Percentiles rank a stretch among this genome's conserved stretches.
phyloP scores from a whole-genome alignment of 805 yeast genomes.

The Pichia membranifaciens region DNA sequence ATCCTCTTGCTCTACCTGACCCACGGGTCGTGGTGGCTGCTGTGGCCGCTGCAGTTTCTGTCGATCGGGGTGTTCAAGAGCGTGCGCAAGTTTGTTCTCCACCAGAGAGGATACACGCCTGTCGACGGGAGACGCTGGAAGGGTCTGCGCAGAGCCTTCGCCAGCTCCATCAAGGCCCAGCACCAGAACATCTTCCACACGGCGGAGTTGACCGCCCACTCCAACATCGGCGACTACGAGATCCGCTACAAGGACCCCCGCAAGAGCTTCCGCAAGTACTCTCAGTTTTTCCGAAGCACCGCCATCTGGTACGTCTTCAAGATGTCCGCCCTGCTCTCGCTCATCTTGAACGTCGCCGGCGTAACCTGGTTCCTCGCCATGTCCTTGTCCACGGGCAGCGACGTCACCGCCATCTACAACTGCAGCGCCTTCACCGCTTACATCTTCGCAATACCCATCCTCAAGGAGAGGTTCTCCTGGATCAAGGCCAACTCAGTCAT shows the following conservation, averaged over 20 bases:
- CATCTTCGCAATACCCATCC: constrained; percentile 70
- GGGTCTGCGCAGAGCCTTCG: constrained; percentile 28
- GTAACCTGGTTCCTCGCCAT: constrained; percentile 83
- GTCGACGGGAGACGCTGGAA: constrained; percentile 26
- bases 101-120: constrained; percentile 18
- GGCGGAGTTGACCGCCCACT: constrained; percentile 29
- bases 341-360: constrained; percentile 69
- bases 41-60: constrained; percentile 65
- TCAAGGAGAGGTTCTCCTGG: constrained; percentile 60
- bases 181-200: constrained; percentile 38
- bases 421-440: constrained; percentile 88
- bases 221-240: constrained; percentile 27
- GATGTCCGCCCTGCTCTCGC: constrained; percentile 40
- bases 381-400: constrained; percentile 73
- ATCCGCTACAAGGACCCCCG: constrained; percentile 25
- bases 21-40: constrained; percentile 70
- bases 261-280: constrained; percentile 23
- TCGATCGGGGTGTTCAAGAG: constrained; percentile 44
- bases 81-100: constrained; percentile 22
- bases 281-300: constrained; percentile 36
- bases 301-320: constrained; percentile 44
- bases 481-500: constrained; percentile 62
- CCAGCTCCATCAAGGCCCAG: constrained; percentile 37
- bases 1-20: constrained; percentile 59
- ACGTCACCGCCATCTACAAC: constrained; percentile 85